Conservation (phyloP, 2,329 filamentous ascomycete genomes). For the Thielaviopsis populi region DNA sequence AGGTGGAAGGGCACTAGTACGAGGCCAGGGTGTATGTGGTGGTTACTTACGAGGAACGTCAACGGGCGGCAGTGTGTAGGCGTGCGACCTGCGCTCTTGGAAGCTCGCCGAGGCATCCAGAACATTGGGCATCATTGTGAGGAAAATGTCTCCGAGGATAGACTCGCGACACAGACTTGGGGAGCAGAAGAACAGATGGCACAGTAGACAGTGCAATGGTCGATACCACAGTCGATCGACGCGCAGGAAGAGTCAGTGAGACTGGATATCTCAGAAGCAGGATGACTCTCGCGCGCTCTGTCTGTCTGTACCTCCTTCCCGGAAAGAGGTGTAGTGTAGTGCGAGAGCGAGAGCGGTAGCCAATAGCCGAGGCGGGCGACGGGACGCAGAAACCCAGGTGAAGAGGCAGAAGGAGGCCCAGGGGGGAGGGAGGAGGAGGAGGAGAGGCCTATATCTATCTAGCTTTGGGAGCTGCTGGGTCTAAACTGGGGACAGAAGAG, state of each 20-base stretch:
- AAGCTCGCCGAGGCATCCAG: slow-evolving; percentile 9
- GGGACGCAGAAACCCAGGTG: background rate
- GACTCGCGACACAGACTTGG: background rate
- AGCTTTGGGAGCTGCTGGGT: no score
- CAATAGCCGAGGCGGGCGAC: background rate
- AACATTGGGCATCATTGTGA: slow-evolving; percentile 8
- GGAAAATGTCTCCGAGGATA: background rate
- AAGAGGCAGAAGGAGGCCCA: background rate
- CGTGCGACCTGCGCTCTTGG: slow-evolving; percentile 18
- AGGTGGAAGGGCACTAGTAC: background rate
- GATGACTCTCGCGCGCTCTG: background rate
- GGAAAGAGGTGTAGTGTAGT: background rate
- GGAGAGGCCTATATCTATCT: no score
- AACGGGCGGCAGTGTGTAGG: slow-evolving; percentile 20
- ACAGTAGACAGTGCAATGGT: no score
- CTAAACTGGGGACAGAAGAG: no score
- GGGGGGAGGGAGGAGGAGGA: no score
- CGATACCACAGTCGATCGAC: background rate
- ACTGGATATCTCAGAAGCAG: background rate
- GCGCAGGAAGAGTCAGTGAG: background rate
- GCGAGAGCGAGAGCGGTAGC: background rate
- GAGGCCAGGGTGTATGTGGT: slow-evolving; percentile 21
- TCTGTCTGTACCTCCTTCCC: background rate
- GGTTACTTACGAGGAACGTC: slow-evolving; percentile 23
- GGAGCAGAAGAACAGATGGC: background rate